Conservation (phyloP, 2,329 filamentous ascomycete species). For the Passalora sequoiae region DNA sequence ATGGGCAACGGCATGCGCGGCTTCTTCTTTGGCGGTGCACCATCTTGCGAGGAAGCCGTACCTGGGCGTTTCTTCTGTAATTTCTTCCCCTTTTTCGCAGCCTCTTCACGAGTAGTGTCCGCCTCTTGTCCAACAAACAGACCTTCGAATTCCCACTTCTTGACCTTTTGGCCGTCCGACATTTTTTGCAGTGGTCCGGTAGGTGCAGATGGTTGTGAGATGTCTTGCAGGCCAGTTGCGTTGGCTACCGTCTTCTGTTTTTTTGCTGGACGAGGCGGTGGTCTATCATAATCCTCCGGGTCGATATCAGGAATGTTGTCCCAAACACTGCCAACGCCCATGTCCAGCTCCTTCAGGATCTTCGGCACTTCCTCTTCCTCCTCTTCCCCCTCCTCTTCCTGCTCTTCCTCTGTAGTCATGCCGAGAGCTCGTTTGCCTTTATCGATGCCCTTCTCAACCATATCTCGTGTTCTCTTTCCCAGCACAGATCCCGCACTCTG, state of each 20-base stretch:
- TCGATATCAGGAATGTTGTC: constrained; percentile 32
- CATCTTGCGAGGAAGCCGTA: constrained; percentile 17
- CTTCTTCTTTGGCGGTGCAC: constrained; percentile 53
- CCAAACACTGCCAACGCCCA: constrained; percentile 28
- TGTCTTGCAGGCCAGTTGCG: constrained; percentile 20
- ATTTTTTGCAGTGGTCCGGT: constrained; percentile 27
- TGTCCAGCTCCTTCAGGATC: constrained; percentile 32
- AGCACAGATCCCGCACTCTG: constrained; percentile 29
- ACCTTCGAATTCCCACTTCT: constrained; percentile 76
- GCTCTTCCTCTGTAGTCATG: constrained; percentile 16
- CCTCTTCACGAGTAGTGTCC: constrained; percentile 36
- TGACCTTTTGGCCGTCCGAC: constrained; percentile 46
- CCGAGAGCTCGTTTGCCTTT: constrained; percentile 35
- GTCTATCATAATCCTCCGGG: constrained; percentile 14
- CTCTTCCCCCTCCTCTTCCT: constrained; percentile 19
- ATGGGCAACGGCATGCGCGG: constrained; percentile 32
- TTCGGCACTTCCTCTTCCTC: constrained; percentile 23
- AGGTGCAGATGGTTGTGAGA: constrained; percentile 19
- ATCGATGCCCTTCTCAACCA: constrained; percentile 38
- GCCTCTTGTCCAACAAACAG: constrained; percentile 77
- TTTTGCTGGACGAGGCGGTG: constrained; percentile 26
- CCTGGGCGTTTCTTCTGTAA: constrained; percentile 39
- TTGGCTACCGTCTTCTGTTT: constrained; percentile 20
- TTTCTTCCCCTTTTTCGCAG: constrained; percentile 43
- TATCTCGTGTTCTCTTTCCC: constrained; percentile 35